Evolutionary conservation across 1,139 yeast genomes (phyloP).

Genomic region (Williopsis jadinii): DNA sequence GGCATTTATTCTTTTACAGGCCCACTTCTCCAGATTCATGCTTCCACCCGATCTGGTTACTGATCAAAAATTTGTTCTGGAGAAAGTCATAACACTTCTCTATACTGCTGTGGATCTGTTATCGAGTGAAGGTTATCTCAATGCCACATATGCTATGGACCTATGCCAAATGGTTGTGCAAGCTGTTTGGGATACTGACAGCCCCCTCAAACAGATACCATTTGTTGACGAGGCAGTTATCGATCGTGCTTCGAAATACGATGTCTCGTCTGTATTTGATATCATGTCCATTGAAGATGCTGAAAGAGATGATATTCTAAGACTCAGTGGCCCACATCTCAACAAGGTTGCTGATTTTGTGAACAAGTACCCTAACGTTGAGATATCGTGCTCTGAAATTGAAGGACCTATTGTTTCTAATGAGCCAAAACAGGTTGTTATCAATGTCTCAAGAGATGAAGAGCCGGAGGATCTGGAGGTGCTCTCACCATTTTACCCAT

Average conservation of each 20-base stretch:
- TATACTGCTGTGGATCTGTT: slow-evolving; percentile 69
- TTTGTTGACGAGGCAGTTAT: slow-evolving; percentile 49
- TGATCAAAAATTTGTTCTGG: slow-evolving; percentile 51
- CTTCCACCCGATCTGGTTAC: slow-evolving; percentile 52
- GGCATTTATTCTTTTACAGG: slow-evolving; percentile 70
- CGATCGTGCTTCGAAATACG: slow-evolving; percentile 45
- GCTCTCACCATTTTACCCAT: slow-evolving; percentile 50
- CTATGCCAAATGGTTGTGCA: slow-evolving; percentile 84
- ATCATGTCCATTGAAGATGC: slow-evolving; percentile 82
- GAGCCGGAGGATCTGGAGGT: slow-evolving; percentile 64
- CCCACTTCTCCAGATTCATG: slow-evolving; percentile 63
- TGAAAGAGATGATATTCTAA: slow-evolving; percentile 58
- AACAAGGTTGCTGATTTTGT: slow-evolving; percentile 78
- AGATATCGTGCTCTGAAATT: slow-evolving; percentile 48
- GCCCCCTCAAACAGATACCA: slow-evolving; percentile 80
- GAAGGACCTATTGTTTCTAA: slow-evolving; percentile 34
- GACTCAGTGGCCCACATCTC: slow-evolving; percentile 40
- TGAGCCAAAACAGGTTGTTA: slow-evolving; percentile 39
- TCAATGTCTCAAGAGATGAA: slow-evolving; percentile 65
- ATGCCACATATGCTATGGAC: slow-evolving; percentile 81
- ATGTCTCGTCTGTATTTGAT: slow-evolving; percentile 73
- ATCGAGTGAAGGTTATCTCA: slow-evolving; percentile 74
- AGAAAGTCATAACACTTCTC: slow-evolving; percentile 42
- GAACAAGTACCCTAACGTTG: slow-evolving; percentile 83
- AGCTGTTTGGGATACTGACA: slow-evolving; percentile 78